These are phyloP conservation scores for Piper longum DNA, from an alignment of 164 flowering plant species.

Conservation along the genomic window DNA sequence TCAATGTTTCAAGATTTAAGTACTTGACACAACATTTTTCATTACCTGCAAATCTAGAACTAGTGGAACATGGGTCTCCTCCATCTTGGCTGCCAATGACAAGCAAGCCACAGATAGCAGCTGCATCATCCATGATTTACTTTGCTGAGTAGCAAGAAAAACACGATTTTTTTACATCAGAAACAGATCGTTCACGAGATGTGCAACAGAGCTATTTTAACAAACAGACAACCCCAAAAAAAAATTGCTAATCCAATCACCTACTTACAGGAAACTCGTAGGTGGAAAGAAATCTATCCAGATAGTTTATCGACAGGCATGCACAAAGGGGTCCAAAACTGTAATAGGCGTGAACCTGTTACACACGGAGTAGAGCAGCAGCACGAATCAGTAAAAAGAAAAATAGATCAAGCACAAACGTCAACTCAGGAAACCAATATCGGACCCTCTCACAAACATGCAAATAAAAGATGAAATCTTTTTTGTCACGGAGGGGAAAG, in stretches of 20 bases:
- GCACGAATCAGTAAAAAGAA: neutral
- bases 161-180: neutral
- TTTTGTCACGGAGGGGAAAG: neutral
- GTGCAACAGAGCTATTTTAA: constrained; percentile 1
- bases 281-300: constrained; percentile 75
- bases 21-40: neutral
- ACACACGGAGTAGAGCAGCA: constrained; percentile 5
- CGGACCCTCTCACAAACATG: too few relatives aligned
- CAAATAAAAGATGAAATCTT: neutral
- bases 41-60: constrained; percentile 68
- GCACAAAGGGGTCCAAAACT: constrained; percentile 63
- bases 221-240: neutral
- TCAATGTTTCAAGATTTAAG: too few relatives aligned
- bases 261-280: constrained; percentile 73
- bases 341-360: constrained; percentile 54
- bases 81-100: constrained; percentile 84
- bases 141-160: constrained; percentile 26
- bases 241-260: neutral
- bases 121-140: constrained; percentile 69
- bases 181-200: too few relatives aligned
- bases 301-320: constrained; percentile 54
- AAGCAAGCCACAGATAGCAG: constrained; percentile 66
- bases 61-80: constrained; percentile 62
- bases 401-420: neutral
- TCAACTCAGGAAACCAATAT: too few relatives aligned